A percentile compares a stretch with the other conserved stretches of the same genome.
These are phyloP conservation scores for Fusarium haematococcum DNA, from an alignment of 2,329 filamentous ascomycete species.

Conservation along the genomic window DNA sequence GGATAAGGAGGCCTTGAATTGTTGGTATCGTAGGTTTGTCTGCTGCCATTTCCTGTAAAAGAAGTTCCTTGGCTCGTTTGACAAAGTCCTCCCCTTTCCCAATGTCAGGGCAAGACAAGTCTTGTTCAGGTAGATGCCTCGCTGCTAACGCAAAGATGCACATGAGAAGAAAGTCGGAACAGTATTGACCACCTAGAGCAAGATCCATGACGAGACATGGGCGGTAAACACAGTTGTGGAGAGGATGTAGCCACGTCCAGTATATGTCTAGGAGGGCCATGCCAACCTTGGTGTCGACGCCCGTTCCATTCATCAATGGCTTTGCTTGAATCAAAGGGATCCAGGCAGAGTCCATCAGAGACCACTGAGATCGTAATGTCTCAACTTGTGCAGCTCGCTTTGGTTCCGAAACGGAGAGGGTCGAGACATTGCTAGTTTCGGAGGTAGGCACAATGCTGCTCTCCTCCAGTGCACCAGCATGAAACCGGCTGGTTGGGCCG, in stretches of 20 bases:
- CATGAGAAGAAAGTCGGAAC: constrained; percentile 35
- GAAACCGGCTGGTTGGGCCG: constrained; percentile 39
- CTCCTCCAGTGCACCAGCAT: constrained; percentile 9
- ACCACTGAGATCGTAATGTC: not conserved
- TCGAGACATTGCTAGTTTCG: not conserved
- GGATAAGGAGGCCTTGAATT: constrained; percentile 25
- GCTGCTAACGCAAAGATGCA: constrained; percentile 36
- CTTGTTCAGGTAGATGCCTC: constrained; percentile 23
- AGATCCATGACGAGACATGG: constrained; percentile 36
- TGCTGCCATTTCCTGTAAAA: not conserved
- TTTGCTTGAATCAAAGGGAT: not conserved
- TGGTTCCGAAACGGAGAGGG: not conserved
- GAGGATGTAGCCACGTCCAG: constrained; percentile 39
- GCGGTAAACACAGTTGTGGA: constrained; percentile 36
- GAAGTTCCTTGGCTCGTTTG: not conserved
- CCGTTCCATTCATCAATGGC: constrained; percentile 20
- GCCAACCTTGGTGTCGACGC: constrained; percentile 19
- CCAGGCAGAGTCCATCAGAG: not conserved
- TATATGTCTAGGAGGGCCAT: constrained; percentile 37
- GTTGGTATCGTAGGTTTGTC: not conserved
- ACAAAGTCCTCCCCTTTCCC: not conserved
- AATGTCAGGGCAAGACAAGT: not conserved
- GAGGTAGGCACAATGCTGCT: not conserved
- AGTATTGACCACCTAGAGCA: constrained; percentile 34
- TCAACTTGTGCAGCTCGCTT: not conserved